A percentile compares a stretch with the other conserved stretches of the same genome.
Conservation (phyloP, 2,329 filamentous ascomycete genomes). For the Lasiodiplodia gonubiensis region DNA sequence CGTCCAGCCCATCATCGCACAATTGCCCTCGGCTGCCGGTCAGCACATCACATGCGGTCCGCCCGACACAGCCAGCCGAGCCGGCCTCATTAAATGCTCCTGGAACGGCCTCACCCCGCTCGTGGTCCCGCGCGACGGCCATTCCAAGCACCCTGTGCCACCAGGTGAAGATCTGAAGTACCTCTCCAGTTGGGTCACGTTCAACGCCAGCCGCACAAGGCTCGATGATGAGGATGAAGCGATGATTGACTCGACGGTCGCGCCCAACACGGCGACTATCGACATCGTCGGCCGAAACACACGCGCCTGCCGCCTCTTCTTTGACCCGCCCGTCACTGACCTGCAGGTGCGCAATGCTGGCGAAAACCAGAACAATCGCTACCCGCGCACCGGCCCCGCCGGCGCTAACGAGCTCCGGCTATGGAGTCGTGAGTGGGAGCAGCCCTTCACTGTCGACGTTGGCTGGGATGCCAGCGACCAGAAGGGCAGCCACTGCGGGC, state of each 20-base stretch:
- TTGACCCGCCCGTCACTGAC: constrained; percentile 67
- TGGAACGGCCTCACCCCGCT: constrained; percentile 73
- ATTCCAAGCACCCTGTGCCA: constrained; percentile 37
- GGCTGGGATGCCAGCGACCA: constrained; percentile 60
- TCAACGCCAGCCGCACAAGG: constrained; percentile 59
- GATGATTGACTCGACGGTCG: not conserved
- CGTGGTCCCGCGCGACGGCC: constrained; percentile 55
- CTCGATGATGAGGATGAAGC: not conserved
- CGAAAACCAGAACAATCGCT: constrained; percentile 62
- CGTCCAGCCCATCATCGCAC: constrained; percentile 63
- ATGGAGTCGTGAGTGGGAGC: constrained; percentile 82
- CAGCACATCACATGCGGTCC: constrained; percentile 53
- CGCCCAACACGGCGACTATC: constrained; percentile 62
- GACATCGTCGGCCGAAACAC: constrained; percentile 75
- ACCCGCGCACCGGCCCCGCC: constrained; percentile 65
- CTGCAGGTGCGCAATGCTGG: constrained; percentile 68
- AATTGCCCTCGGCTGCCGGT: constrained; percentile 73
- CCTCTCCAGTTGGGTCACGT: constrained; percentile 63
- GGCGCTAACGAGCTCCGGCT: constrained; percentile 74
- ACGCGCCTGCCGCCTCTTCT: constrained; percentile 75
- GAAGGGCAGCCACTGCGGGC: constrained; percentile 15
- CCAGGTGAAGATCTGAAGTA: constrained; percentile 52
- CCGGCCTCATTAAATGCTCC: constrained; percentile 67
- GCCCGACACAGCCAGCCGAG: constrained; percentile 49
- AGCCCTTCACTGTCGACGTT: constrained; percentile 76